Percentiles rank a stretch among this genome's conserved stretches.
These are phyloP conservation scores for Pestalotiopsis sp. DNA, from an alignment of 2,329 filamentous ascomycete genomes.

Conservation along the genomic window DNA sequence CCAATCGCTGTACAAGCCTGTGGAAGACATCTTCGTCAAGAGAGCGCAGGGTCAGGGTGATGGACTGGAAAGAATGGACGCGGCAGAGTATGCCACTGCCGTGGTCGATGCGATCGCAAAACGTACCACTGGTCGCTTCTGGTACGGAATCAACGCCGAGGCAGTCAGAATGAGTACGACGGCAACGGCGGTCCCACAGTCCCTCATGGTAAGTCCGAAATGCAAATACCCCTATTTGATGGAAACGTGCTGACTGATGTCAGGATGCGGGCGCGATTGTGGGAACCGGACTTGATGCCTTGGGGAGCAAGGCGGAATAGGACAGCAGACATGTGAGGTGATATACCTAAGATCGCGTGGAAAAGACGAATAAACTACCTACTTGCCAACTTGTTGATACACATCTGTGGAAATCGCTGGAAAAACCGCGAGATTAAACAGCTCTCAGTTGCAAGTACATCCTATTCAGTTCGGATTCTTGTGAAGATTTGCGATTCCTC, in stretches of 20 bases:
- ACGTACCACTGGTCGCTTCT: slow-evolving; percentile 24
- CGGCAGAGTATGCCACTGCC: slow-evolving; percentile 23
- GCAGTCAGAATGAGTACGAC: slow-evolving; percentile 23
- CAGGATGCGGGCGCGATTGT: slow-evolving; percentile 24
- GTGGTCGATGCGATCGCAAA: slow-evolving; percentile 23
- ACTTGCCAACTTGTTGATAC: too few relatives aligned
- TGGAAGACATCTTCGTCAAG: slow-evolving; percentile 21
- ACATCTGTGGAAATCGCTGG: too few relatives aligned
- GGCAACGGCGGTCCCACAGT: slow-evolving; percentile 23
- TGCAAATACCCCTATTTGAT: not conserved
- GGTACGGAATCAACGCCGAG: slow-evolving; percentile 24
- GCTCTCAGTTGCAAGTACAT: too few relatives aligned
- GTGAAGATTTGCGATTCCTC: too few relatives aligned
- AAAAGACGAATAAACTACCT: too few relatives aligned
- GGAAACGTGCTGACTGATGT: slow-evolving; percentile 14
- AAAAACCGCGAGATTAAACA: too few relatives aligned
- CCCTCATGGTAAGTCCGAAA: slow-evolving; percentile 18
- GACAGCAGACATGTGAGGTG: too few relatives aligned
- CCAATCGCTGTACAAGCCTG: slow-evolving; percentile 26
- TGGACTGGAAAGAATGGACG: slow-evolving; percentile 24
- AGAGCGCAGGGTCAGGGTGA: slow-evolving; percentile 26
- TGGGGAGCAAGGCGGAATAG: not conserved
- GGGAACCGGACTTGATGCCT: slow-evolving; percentile 26
- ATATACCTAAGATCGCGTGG: too few relatives aligned
- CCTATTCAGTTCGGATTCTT: too few relatives aligned